These are phyloP conservation scores for Penicillium lividum DNA, from an alignment of 495 filamentous ascomycete species.

Conservation along the genomic window DNA sequence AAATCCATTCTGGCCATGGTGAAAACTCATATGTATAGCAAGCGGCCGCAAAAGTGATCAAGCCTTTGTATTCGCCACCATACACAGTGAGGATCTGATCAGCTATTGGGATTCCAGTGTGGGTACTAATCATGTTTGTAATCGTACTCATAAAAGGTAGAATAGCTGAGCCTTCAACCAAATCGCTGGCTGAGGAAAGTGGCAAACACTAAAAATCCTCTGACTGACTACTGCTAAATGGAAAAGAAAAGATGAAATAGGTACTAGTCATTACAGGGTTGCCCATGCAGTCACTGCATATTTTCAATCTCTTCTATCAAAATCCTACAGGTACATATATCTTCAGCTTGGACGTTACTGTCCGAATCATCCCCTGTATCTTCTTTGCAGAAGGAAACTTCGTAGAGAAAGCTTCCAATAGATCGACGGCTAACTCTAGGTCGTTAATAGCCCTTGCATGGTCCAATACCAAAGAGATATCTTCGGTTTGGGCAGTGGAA, in stretches of 20 bases:
- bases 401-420: slow-evolving; percentile 32
- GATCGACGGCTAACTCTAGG: slow-evolving; percentile 32
- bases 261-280: no score
- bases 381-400: slow-evolving; percentile 39
- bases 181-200: no score
- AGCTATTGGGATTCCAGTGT: slow-evolving; percentile 9
- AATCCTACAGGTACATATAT: slow-evolving; percentile 11
- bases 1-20: no score
- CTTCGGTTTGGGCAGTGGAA: slow-evolving; percentile 32
- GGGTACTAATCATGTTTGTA: background rate
- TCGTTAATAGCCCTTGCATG: slow-evolving; percentile 31
- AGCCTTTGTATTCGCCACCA: slow-evolving; percentile 7
- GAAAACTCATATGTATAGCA: slow-evolving; percentile 8
- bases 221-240: no score
- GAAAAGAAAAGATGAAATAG: no score
- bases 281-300: background rate
- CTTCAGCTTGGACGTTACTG: slow-evolving; percentile 18
- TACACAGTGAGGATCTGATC: slow-evolving; percentile 4
- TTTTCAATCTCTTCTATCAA: background rate
- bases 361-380: slow-evolving; percentile 35
- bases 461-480: slow-evolving; percentile 22
- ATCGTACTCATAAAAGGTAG: no score
- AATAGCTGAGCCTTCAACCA: no score
- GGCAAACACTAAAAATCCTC: no score
- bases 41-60: slow-evolving; percentile 4